Base-by-base conservation (phyloP, 192 early-diverging fungal species). In the Coemansia sp. region DNA sequence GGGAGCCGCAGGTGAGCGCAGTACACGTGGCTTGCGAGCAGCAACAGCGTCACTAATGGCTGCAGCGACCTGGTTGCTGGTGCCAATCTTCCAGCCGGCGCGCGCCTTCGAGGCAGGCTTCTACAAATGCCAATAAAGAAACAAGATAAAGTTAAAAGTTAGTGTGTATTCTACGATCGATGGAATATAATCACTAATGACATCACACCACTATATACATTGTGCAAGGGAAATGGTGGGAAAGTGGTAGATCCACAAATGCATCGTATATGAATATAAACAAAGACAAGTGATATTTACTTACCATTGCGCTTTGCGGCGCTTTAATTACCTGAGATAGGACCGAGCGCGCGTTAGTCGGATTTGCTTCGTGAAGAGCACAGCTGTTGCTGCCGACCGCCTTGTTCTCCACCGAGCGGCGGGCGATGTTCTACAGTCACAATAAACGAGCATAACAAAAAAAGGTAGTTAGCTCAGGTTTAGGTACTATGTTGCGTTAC, bases 11-110 rank as follows among this genome's bases (percentile, higher is more conserved):
- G 71, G 36, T 24, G 80, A 71, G 4, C 76, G 69, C 64, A 75
- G 74, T 13, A 76, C 31, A 27, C 80, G 80, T 31, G 80, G 65
- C 57, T 82, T 76, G 61, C 62, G 79, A 13, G 71, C 27, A 27
- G 27, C 27, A 27, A 27, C 27, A 27, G 27, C 27, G 27, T 27
- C 27, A 27, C 27, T 27, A 34, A 31, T n/a, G 55, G 34, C 68
- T 36, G 68, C 24, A 40, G 62, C 31, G 8, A 50, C 53, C 39
- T 41, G 47, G 64, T 13, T 24, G 64, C 64, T n/a, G 47, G 49
- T 31, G 39, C 64, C 52, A 50, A 47, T 33, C 65, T 75, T 75
- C 16, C 33, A 24, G 44, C 40, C 63, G 39, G 52, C 43, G 8
- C n/a, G 57, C 31, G 70, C 11, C 53, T 34, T 44, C 7, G 49